Evolutionary conservation across 23 red algal species (phyloP).

Genomic region (Gracilariopsis chorda): DNA sequence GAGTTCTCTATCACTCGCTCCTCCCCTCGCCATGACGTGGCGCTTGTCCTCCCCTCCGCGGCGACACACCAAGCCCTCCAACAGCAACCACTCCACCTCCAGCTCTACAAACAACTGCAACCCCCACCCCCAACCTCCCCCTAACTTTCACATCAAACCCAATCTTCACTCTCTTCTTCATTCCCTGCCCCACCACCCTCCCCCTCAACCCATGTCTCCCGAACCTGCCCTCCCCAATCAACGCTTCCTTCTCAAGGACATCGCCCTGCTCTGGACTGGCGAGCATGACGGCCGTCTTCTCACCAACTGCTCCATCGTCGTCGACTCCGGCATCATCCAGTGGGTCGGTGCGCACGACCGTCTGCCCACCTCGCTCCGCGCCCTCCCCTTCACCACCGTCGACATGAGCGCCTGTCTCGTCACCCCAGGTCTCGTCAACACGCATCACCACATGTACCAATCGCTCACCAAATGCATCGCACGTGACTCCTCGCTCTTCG

Average conservation of each 20-base stretch:
- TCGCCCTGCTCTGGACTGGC: conserved; percentile 55
- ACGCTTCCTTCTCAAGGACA: conserved; percentile 49
- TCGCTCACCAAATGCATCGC: conserved; percentile 52
- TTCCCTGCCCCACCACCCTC: neutral
- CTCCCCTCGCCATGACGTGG: too few species aligned
- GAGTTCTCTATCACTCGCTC: too few species aligned
- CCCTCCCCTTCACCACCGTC: conserved; percentile 5
- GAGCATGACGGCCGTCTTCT: neutral
- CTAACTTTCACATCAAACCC: too few species aligned
- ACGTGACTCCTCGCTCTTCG: conserved; percentile 28
- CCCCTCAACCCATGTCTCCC: neutral
- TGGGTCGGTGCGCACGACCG: conserved; percentile 40
- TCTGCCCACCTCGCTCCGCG: conserved; percentile 22
- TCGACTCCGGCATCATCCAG: conserved; percentile 50
- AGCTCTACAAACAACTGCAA: too few species aligned
- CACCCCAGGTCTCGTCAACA: conserved; percentile 45
- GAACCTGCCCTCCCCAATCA: neutral
- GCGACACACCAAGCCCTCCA: too few species aligned
- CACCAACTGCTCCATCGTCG: conserved; percentile 29
- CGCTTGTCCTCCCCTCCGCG: too few species aligned
- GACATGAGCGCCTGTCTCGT: conserved; percentile 52
- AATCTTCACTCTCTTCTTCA: too few species aligned
- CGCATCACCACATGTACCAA: conserved; percentile 66
- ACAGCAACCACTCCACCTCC: too few species aligned
- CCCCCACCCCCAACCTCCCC: neutral